phyloP scores from a whole-genome alignment of 768 basidiomycete species.

The Sarcomyxa edulis region DNA sequence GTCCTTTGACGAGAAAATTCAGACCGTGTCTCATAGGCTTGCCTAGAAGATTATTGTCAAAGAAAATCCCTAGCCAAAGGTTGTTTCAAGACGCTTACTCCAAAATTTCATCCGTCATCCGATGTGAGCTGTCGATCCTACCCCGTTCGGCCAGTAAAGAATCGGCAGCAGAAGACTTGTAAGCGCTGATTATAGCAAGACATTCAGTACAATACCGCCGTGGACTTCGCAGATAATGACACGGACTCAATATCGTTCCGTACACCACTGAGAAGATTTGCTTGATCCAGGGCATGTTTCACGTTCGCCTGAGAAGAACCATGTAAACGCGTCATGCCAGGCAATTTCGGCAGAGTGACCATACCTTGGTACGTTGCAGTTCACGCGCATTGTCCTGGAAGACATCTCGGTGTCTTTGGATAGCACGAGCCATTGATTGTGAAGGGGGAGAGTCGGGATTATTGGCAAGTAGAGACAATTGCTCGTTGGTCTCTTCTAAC shows the following conservation, averaged over 20 bases:
- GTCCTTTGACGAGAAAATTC: conserved; percentile 84
- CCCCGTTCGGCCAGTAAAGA: conserved; percentile 83
- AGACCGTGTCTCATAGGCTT: conserved; percentile 94
- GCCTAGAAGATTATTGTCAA: conserved; percentile 39
- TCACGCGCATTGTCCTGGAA: conserved; percentile 86
- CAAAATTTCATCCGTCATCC: conserved; percentile 90
- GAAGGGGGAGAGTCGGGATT: conserved; percentile 64
- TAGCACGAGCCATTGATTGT: conserved; percentile 80
- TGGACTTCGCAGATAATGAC: too few species aligned
- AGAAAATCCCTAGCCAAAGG: conserved; percentile 4
- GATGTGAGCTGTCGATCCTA: conserved; percentile 87
- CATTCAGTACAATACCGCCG: too few species aligned
- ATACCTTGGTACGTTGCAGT: conserved; percentile 79
- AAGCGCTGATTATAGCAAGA: conserved; percentile 51
- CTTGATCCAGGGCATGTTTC: conserved; percentile 77
- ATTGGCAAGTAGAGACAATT: conserved; percentile 62
- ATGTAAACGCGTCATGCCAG: neutral
- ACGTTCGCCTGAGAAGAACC: conserved; percentile 62
- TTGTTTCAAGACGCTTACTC: conserved; percentile 45
- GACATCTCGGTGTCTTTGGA: conserved; percentile 88
- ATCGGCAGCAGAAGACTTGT: conserved; percentile 86
- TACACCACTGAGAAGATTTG: conserved; percentile 84
- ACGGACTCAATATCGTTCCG: conserved; percentile 93
- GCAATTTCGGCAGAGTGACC: conserved; percentile 2
- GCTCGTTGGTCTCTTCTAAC: conserved; percentile 86